A percentile compares a stretch with the other conserved stretches of the same genome.
Conservation (phyloP, 1,284 basidiomycete genomes). For the Takashimella koratensis region DNA sequence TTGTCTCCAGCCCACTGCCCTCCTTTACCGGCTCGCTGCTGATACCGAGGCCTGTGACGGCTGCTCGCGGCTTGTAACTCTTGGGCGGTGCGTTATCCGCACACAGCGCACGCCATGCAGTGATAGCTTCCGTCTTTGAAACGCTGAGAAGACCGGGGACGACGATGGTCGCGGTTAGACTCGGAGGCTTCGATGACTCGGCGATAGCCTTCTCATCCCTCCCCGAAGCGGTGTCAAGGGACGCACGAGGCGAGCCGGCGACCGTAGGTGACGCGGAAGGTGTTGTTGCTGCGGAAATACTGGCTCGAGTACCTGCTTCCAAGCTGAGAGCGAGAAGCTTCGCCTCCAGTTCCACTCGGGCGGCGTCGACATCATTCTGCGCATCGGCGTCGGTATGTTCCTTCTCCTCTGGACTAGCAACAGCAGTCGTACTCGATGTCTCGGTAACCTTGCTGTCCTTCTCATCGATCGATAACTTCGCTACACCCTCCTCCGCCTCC, state of each 20-base stretch:
- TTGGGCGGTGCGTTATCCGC: slow-evolving; percentile 11
- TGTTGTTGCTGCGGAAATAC: slow-evolving; percentile 2
- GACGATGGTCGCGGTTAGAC: slow-evolving; percentile 50
- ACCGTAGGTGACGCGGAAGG: slow-evolving; percentile 1
- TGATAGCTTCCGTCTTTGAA: slow-evolving; percentile 48
- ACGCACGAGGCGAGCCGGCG: slow-evolving; percentile 16
- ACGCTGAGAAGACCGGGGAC: slow-evolving; percentile 52
- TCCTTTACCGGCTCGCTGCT: too few relatives aligned
- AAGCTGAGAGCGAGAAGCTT: slow-evolving; percentile 25
- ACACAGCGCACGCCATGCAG: slow-evolving; percentile 46
- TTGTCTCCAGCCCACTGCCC: slow-evolving; percentile 4
- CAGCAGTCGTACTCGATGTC: neutral
- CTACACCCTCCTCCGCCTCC: slow-evolving; percentile 6
- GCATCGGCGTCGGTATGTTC: slow-evolving; percentile 10
- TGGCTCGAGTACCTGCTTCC: slow-evolving; percentile 13
- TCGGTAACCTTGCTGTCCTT: slow-evolving; percentile 6
- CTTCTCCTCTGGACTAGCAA: slow-evolving; percentile 4
- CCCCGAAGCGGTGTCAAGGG: slow-evolving; percentile 17
- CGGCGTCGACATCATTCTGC: slow-evolving; percentile 15
- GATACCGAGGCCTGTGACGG: slow-evolving; percentile 14
- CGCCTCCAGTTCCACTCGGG: slow-evolving; percentile 26
- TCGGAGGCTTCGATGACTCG: slow-evolving; percentile 19
- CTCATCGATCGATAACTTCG: neutral
- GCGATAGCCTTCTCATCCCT: slow-evolving; percentile 25
- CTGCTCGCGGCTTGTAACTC: neutral